Base-by-base conservation (phyloP, 202 grass and related monocot genomes). In the Carex sylvatica region DNA sequence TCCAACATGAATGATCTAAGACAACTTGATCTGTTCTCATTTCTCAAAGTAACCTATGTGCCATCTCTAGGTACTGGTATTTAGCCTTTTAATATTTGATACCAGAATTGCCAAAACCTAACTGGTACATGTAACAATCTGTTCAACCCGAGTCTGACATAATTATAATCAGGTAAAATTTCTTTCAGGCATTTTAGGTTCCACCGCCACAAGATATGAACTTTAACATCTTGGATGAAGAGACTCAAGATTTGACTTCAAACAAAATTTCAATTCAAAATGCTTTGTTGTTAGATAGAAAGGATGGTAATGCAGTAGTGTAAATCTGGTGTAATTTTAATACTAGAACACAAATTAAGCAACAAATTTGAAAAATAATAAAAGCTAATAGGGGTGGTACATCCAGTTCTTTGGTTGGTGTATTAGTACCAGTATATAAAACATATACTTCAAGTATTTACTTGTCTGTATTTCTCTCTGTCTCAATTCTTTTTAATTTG, bases 171-270 rank as follows among this genome's bases (percentile, higher is more conserved):
- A 20, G 36, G 15, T 19, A 77, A 76, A 56, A 75, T 18, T 55
- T 6, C 47, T 88, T 92, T 85, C 90, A 85, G 70, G 85, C 79
- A 64, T 66, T 89, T 64, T 78, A 85, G 24, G 83, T 81, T 28
- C 86, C 85, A 66, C 86, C 86, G 81, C 85, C 90, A 47, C 84
- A 93, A 89, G 96, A 91, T 56, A 88, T 90, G 90, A 87, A 93
- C 68, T 99, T 99, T 63, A 86, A 90, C 31, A 91, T 86, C 80
- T 95, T 88, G 6, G 96, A 95, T 82, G 91, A 90, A 70, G 96
- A 95, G 81, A 95, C 91, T 42, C 96, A 95, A 88, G 91, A 95
- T 69, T 71, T 87, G 73, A 93, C 90, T 72, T 67, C 52, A 76
- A 88, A 85, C 78, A 79, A 44, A 14, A 90, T 89, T 82, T 80